Evolutionary conservation across 768 basidiomycete species (phyloP), one percentile per base, ranked within the genome.

Genomic region (Hygrophorus pudorinus): DNA sequence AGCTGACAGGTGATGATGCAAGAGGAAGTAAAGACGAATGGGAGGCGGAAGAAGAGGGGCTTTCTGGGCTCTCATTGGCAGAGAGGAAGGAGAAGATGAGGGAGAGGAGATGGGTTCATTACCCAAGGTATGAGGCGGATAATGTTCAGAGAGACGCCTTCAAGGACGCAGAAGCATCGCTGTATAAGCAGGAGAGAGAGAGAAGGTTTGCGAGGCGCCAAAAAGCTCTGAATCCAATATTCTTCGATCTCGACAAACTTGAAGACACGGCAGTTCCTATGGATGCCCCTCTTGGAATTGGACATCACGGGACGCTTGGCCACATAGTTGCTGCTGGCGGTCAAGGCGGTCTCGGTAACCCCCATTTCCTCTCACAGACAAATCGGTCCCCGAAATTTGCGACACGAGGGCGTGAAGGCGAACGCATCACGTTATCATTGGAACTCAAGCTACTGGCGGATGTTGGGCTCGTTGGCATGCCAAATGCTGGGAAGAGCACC

Each of bases 361-460:
- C 94, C 0, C 79, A 86, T 50, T 97, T 93, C 55, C 64, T 78
- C 46, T 69, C 79, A 4, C 56, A 75, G 2, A 62, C 71, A 21
- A 83, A 78, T 46, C 80, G 88, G 2, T 81, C 87, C 0, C 91
- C 93, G 2, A 89, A 91, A 60, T 86, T 86, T 49, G 93, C 88
- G 0, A 82, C 86, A 13, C 74, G 79, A 13, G 91, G 88, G 0
- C 70, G 73, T 6, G 74, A 75, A 3, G 90, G 86, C 9, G 85
- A 90, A 53, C 71, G 78, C 4, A 64, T 93, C 49, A 82, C 84
- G 1, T 72, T 98, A n/a, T 73, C 80, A 14, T 70, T 99, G 11
- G 94, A 96, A 60, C 81, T 99, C 48, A 97, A 97, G 61, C 72
- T 94, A 5, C 71, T 93, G 2, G 91, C 94, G 2, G 94, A 99